These are phyloP conservation scores for Antarctomyces pellizariae DNA, from an alignment of 495 filamentous ascomycete genomes.

Conservation along the genomic window DNA sequence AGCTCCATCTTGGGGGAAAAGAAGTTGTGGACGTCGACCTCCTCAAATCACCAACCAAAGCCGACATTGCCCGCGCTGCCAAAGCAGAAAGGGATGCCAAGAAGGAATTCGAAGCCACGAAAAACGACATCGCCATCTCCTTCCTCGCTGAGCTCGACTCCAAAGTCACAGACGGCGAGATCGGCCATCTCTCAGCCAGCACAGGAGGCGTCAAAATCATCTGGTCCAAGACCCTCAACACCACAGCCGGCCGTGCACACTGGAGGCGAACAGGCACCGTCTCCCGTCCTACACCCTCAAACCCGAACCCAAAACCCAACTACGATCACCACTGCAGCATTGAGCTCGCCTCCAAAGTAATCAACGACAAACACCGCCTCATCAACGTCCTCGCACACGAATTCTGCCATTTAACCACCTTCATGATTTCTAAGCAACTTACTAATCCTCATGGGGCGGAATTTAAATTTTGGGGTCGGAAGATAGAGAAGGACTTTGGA, in stretches of 20 bases:
- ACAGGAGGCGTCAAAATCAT: constrained; percentile 58
- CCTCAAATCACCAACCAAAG: constrained; percentile 7
- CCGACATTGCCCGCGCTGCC: constrained; percentile 4
- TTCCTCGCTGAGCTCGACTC: constrained; percentile 60
- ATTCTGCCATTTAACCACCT: constrained; percentile 82
- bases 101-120: constrained; percentile 41
- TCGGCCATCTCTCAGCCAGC: constrained; percentile 29
- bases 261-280: too few relatives aligned
- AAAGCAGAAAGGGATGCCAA: constrained; percentile 20
- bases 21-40: constrained; percentile 3
- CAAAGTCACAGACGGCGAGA: constrained; percentile 33
- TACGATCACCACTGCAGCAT: constrained; percentile 49
- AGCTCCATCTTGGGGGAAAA: constrained; percentile 2
- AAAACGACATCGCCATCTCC: constrained; percentile 35
- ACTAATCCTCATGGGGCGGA: constrained; percentile 57
- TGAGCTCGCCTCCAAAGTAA: constrained; percentile 71
- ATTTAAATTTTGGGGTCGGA: constrained; percentile 50
- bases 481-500: constrained; percentile 15
- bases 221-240: constrained; percentile 71
- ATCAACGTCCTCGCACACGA: constrained; percentile 81
- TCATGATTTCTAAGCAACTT: constrained; percentile 46
- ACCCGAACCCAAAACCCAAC: constrained; percentile 23
- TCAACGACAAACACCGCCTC: constrained; percentile 51
- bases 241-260: constrained; percentile 69
- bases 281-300: too few relatives aligned